These are phyloP conservation scores for Thymus mandschuricus DNA, from an alignment of 257 asterid species.

Conservation along the genomic window DNA sequence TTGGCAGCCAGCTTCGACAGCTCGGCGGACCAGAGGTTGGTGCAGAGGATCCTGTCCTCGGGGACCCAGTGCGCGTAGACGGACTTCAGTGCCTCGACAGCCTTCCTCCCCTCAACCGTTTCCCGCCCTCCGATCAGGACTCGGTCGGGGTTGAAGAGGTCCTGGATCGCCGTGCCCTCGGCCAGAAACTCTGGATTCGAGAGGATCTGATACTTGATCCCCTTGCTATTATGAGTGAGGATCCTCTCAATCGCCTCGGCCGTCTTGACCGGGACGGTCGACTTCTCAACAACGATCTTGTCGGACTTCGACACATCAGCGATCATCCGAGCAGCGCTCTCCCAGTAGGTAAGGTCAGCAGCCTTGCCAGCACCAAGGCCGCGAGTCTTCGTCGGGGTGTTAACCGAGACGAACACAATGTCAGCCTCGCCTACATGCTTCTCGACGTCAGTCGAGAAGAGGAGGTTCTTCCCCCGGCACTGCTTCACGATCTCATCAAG, in stretches of 20 bases:
- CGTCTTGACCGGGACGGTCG: slow-evolving; percentile 94
- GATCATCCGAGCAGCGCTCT: slow-evolving; percentile 97
- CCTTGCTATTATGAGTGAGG: slow-evolving; percentile 87
- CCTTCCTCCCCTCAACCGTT: slow-evolving; percentile 78
- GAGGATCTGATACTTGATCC: slow-evolving; percentile 81
- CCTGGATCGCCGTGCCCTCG: slow-evolving; percentile 87
- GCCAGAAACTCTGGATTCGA: slow-evolving; percentile 95
- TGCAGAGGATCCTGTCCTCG: slow-evolving; percentile 67
- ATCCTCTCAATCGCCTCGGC: slow-evolving; percentile 95
- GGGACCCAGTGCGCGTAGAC: slow-evolving; percentile 98
- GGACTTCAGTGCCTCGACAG: slow-evolving; percentile 63
- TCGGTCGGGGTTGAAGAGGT: slow-evolving; percentile 81
- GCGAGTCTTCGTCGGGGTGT: slow-evolving; percentile 90
- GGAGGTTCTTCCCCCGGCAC: slow-evolving; percentile 88
- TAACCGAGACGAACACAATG: slow-evolving; percentile 91
- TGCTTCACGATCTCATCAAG: slow-evolving; percentile 94
- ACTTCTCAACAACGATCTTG: slow-evolving; percentile 93
- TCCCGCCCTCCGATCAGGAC: slow-evolving; percentile 94
- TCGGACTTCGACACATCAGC: slow-evolving; percentile 96
- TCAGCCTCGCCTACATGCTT: slow-evolving; percentile 87
- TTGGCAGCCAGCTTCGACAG: slow-evolving; percentile 98
- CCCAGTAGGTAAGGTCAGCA: slow-evolving; percentile 96
- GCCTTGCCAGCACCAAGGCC: slow-evolving; percentile 99
- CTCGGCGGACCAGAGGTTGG: slow-evolving; percentile 97
- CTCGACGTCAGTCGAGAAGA: slow-evolving; percentile 96